Evolutionary conservation across 345 rosid species (phyloP).

Genomic region (Eucalyptus pauciflora): DNA sequence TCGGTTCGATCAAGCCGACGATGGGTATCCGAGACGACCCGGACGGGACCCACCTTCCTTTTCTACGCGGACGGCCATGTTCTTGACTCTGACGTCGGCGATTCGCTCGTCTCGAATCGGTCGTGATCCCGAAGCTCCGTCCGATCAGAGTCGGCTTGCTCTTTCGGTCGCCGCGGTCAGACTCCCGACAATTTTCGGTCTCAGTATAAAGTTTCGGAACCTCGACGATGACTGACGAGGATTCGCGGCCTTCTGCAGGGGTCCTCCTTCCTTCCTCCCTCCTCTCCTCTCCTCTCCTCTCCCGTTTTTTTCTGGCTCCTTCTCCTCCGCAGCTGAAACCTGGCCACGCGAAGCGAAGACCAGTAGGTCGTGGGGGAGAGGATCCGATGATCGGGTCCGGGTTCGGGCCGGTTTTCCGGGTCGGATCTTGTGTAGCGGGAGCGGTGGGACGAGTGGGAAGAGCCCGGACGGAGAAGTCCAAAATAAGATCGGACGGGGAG

Average conservation of each 20-base stretch:
- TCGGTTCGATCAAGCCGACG: neutral
- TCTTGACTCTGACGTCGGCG: neutral
- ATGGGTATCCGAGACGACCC: neutral
- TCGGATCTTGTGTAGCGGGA: neutral
- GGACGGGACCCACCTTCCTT: neutral
- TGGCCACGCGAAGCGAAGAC: neutral
- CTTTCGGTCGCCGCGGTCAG: neutral
- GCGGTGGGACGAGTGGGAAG: neutral
- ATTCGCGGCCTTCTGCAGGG: too few species aligned
- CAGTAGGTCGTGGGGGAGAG: neutral
- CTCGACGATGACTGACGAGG: too few species aligned
- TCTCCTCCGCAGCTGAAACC: neutral
- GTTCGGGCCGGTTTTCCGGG: neutral
- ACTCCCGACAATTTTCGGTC: neutral
- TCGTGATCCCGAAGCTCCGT: neutral
- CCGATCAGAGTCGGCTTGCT: neutral
- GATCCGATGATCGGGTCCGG: neutral
- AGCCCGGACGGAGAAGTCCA: neutral
- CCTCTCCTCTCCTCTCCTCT: too few species aligned
- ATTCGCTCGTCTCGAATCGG: neutral
- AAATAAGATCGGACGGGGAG: neutral
- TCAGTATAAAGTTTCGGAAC: too few species aligned
- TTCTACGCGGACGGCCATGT: neutral
- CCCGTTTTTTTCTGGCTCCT: too few species aligned
- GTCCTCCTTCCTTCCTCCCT: too few species aligned